Base-by-base conservation (phyloP, 257 asterid species). In the Sherardia arvensis region DNA sequence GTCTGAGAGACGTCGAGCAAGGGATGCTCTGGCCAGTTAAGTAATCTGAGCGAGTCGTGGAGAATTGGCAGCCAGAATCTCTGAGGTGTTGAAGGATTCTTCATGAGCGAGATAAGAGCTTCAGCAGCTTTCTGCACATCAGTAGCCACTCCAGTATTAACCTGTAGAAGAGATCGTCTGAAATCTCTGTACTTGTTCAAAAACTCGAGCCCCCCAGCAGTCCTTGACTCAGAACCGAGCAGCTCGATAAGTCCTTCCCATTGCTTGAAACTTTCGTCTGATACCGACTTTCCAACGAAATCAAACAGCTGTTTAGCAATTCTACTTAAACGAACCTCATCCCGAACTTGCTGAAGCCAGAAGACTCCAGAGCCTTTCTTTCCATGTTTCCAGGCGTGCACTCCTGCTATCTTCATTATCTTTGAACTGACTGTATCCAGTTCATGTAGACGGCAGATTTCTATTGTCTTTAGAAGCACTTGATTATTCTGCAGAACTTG, bases 311-410 rank as follows among this genome's bases (percentile, higher is more conserved):
- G 81, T 68, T 83, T 85, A 49, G 95, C 96, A 74, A 92, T 92
- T 77, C 88, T 81, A 79, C 84, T 86, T 36, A 92, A 74, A 55
- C 92, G 89, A 72, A 79, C 80, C 75, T 86, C 96, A 75, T 92
- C 97, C 65, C 66, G 86, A 74, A 91, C 96, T 79, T 91, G 92
- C 83, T 91, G 98, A 74, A 91, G 95, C 98, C 98, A 92, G 83
- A 79, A 85, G 73, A 91, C 86, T 33, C 93, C 95, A 21, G 87
- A 86, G 53, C 96, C 95, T 81, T 88, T 91, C 78, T 87, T 84
- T 58, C 96, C 95, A 75, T 92, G 96, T 73, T 88, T 92, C 98
- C 95, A 92, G 78, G 81, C 74, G 74, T 88, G 91, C 72, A 92
- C 84, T 64, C 97, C 98, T 59, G 89, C 86, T 71, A 87, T 85